Conservation (phyloP, 1,139 yeast species). For the Geotrichum citri-aurantii region DNA sequence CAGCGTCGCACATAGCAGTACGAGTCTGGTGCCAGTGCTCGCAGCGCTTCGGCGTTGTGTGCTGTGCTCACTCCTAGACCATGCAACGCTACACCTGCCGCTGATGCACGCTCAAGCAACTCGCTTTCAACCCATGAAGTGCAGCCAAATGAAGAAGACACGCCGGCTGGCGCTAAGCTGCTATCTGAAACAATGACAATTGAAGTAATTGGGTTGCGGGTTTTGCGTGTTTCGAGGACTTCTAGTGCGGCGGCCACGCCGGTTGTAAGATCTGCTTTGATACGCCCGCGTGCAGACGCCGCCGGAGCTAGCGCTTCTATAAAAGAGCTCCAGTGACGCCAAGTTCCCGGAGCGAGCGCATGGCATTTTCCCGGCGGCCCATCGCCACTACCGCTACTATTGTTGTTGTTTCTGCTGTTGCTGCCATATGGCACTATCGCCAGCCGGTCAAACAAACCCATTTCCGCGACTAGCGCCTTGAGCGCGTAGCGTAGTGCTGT, state of each 20-base stretch:
- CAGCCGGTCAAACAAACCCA: constrained; percentile 23
- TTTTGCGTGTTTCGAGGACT: background rate
- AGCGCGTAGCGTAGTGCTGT: constrained; percentile 18
- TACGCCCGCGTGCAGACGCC: constrained; percentile 4
- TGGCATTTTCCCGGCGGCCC: background rate
- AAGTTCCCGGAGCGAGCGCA: constrained; percentile 10
- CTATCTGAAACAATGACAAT: constrained; percentile 17
- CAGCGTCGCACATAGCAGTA: constrained; percentile 3
- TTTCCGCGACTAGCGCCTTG: constrained; percentile 14
- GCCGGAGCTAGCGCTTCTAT: constrained; percentile 15
- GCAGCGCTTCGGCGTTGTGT: constrained; percentile 1
- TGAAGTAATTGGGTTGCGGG: constrained; percentile 16
- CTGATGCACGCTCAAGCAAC: background rate
- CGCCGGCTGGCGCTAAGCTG: background rate
- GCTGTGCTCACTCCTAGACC: constrained; percentile 1
- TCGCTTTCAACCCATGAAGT: background rate
- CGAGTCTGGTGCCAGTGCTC: constrained; percentile 1
- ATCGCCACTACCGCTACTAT: background rate
- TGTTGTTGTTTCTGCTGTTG: background rate
- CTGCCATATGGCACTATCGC: constrained; percentile 22
- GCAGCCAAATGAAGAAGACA: background rate
- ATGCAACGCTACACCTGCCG: background rate
- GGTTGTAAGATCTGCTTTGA: background rate
- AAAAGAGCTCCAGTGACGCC: constrained; percentile 16
- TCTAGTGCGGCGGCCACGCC: constrained; percentile 1